Conservation (phyloP, 2,329 filamentous ascomycete genomes). For the Tolypocladium tropicale region DNA sequence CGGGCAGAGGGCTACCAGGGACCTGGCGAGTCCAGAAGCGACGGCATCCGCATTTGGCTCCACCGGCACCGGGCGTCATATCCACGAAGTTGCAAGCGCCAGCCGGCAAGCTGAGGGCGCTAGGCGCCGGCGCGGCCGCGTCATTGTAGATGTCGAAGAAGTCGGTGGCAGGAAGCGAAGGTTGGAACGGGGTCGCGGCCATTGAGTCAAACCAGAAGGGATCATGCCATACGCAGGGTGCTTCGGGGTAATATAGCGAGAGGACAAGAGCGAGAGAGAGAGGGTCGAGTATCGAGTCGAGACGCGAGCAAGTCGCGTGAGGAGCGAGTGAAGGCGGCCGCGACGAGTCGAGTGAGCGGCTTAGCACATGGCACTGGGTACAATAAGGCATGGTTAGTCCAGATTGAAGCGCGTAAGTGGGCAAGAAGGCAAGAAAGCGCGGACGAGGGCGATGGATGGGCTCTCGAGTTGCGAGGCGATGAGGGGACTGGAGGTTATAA, state of each 20-base stretch:
- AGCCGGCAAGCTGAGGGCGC: conserved; percentile 29
- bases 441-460: neutral
- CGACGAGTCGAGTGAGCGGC: conserved; percentile 21
- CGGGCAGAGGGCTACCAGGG: conserved; percentile 21
- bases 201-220: conserved; percentile 26
- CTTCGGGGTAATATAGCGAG: conserved; percentile 1
- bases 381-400: conserved; percentile 3
- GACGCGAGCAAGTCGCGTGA: conserved; percentile 6
- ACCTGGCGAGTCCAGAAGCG: conserved; percentile 45
- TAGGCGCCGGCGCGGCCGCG: conserved; percentile 18
- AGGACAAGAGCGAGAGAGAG: conserved; percentile 5
- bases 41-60: conserved; percentile 47
- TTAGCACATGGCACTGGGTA: conserved; percentile 23
- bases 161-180: conserved; percentile 29
- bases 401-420: neutral
- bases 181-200: conserved; percentile 40
- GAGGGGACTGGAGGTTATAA: neutral
- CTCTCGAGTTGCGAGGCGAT: neutral
- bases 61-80: conserved; percentile 38
- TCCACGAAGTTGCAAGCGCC: conserved; percentile 51
- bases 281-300: conserved; percentile 3
- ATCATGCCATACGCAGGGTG: conserved; percentile 15
- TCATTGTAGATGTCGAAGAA: conserved; percentile 49
- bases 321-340: conserved; percentile 20
- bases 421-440: neutral